These are phyloP conservation scores for Pythium rishiriense DNA, from an alignment of 352 stramenopile species.

Conservation along the genomic window DNA sequence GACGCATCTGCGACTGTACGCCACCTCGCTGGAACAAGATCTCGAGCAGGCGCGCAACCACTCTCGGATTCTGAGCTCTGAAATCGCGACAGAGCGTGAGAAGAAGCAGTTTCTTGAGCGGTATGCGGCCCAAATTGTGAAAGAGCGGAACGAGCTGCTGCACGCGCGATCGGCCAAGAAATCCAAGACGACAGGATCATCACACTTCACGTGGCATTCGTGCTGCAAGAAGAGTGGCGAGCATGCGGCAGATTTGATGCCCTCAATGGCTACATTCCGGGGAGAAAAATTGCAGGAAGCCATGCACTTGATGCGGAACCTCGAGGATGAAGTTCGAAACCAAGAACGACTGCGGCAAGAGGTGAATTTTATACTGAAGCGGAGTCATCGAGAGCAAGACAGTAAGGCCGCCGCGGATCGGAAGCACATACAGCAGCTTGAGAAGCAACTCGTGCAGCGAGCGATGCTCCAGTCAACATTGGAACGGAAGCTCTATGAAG, in stretches of 20 bases:
- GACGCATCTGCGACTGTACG: slow-evolving; percentile 74
- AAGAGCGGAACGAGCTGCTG: slow-evolving; percentile 81
- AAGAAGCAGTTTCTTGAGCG: slow-evolving; percentile 81
- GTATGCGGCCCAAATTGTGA: slow-evolving; percentile 82
- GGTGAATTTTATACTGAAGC: slow-evolving; percentile 69
- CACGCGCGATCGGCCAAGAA: slow-evolving; percentile 49
- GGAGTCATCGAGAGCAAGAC: slow-evolving; percentile 73
- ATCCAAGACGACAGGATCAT: slow-evolving; percentile 9
- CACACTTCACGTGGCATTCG: slow-evolving; percentile 76
- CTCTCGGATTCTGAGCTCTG: slow-evolving; percentile 50
- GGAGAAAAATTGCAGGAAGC: slow-evolving; percentile 73
- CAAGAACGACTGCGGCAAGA: slow-evolving; percentile 61
- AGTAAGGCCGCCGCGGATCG: slow-evolving; percentile 55
- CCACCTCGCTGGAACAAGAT: slow-evolving; percentile 71
- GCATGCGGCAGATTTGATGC: slow-evolving; percentile 63
- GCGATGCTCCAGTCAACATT: slow-evolving; percentile 59
- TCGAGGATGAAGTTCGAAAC: slow-evolving; percentile 68
- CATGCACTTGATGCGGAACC: slow-evolving; percentile 39
- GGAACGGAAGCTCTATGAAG: slow-evolving; percentile 74
- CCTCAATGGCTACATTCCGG: slow-evolving; percentile 71
- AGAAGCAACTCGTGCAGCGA: slow-evolving; percentile 75
- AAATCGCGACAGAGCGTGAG: slow-evolving; percentile 55
- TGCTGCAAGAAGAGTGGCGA: slow-evolving; percentile 82
- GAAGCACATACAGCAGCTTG: slow-evolving; percentile 70
- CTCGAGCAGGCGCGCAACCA: slow-evolving; percentile 73